Evolutionary conservation across 495 filamentous ascomycete species (phyloP), one percentile per base, ranked within the genome.

Genomic region (Thozetella sp.): DNA sequence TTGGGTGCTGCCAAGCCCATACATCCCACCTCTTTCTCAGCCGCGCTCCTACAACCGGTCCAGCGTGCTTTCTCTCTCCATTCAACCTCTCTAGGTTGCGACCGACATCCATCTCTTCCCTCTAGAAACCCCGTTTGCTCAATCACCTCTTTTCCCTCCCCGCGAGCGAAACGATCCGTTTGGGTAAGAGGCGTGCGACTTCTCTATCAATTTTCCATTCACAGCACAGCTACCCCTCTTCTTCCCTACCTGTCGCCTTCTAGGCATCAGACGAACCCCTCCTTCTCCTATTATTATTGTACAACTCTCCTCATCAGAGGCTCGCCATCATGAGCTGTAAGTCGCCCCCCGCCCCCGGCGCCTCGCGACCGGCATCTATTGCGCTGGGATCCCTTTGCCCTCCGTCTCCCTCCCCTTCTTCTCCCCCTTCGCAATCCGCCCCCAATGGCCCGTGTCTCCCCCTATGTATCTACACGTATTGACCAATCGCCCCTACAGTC

Each of bases 401-500:
- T 30, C 22, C 2, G 1, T 53, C 51, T 17, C 22, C 19, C 22
- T 19, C 51, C 51, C 51, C 51, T 53, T 25, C 30, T 13, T 26
- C 23, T 19, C 23, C 13, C 20, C 23, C 51, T 53, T 53, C 2
- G 3, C 51, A 2, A 53, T 37, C 25, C 19, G 2, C 25, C 22
- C 17, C 22, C 3, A 2, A 3, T 53, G n/a, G 22, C 22, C 26
- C 6, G 51, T 53, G 22, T 15, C 23, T 15, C 22, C n/a, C n/a
- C n/a, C n/a, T n/a, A n/a, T n/a, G n/a, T n/a, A n/a, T n/a, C n/a
- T n/a, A 22, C 23, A 25, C 51, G 10, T 20, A n/a, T 61, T 51
- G 37, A 50, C 43, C n/a, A 48, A 37, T 46, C 40, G 51, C 27
- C 19, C 43, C n/a, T 24, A 48, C 67, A 96, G 93, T 97, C 73